These are phyloP conservation scores for Nakazawaea sp. DNA, from an alignment of 805 yeast genomes.

Conservation along the genomic window DNA sequence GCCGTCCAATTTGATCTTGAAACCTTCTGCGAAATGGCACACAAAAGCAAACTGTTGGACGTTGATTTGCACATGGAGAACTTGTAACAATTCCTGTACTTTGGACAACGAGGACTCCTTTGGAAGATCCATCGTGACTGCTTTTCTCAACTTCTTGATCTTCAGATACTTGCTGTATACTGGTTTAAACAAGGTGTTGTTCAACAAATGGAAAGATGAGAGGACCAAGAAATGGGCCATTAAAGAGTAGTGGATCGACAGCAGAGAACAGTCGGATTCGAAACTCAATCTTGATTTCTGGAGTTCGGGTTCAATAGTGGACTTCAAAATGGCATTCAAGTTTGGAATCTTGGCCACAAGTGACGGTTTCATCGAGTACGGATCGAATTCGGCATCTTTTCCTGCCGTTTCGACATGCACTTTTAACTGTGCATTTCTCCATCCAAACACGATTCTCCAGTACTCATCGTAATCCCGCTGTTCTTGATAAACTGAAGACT, in stretches of 20 bases:
- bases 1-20: slow-evolving; percentile 41
- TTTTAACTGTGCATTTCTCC: slow-evolving; percentile 1
- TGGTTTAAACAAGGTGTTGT: slow-evolving; percentile 25
- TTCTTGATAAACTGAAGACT: background rate
- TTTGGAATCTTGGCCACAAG: slow-evolving; percentile 2
- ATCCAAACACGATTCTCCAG: slow-evolving; percentile 2
- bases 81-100: slow-evolving; percentile 4
- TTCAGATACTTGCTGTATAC: background rate
- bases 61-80: slow-evolving; percentile 5
- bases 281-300: background rate
- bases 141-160: background rate
- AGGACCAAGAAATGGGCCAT: slow-evolving; percentile 38
- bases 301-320: slow-evolving; percentile 1
- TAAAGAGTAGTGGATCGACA: slow-evolving; percentile 23
- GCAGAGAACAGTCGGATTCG: slow-evolving; percentile 7
- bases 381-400: slow-evolving; percentile 4
- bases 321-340: background rate
- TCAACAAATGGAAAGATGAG: slow-evolving; percentile 37
- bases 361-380: slow-evolving; percentile 5
- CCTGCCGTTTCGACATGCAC: slow-evolving; percentile 1
- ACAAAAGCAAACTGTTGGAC: slow-evolving; percentile 20
- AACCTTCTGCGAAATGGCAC: slow-evolving; percentile 37
- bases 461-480: slow-evolving; percentile 4
- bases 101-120: background rate
- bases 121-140: background rate